Conservation (phyloP, 257 asterid genomes). For the Solanum appendiculatum region DNA sequence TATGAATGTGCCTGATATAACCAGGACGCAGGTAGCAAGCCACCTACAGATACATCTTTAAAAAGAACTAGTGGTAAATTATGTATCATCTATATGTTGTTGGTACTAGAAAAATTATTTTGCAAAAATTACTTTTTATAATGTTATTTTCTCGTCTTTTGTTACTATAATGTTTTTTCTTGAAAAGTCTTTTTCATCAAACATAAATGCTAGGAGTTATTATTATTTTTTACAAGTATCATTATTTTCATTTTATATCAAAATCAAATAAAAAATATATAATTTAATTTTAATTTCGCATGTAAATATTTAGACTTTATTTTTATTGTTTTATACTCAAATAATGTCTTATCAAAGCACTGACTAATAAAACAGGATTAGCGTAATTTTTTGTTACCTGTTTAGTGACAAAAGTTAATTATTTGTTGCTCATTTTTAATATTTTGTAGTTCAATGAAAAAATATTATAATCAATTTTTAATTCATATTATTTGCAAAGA, state of each 20-base stretch:
- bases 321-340: not conserved
- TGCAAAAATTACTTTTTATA: not conserved
- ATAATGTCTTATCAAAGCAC: not conserved
- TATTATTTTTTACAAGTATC: not conserved
- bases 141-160: not conserved
- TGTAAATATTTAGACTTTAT: not conserved
- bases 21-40: slow-evolving; percentile 24
- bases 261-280: not conserved
- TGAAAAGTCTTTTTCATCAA: not conserved
- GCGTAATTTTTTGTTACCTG: not conserved
- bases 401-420: not conserved
- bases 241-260: not conserved
- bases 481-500: no score
- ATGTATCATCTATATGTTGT: not conserved
- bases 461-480: no score
- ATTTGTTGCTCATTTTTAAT: not conserved
- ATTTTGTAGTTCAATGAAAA: not conserved
- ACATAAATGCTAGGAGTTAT: not conserved
- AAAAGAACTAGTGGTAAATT: not conserved
- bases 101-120: not conserved
- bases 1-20: slow-evolving; percentile 21
- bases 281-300: not conserved
- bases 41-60: slow-evolving; percentile 9
- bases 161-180: not conserved
- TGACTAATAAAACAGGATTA: not conserved